Base-by-base conservation (phyloP, 352 stramenopile genomes). In the Plasmopara halstedii region DNA sequence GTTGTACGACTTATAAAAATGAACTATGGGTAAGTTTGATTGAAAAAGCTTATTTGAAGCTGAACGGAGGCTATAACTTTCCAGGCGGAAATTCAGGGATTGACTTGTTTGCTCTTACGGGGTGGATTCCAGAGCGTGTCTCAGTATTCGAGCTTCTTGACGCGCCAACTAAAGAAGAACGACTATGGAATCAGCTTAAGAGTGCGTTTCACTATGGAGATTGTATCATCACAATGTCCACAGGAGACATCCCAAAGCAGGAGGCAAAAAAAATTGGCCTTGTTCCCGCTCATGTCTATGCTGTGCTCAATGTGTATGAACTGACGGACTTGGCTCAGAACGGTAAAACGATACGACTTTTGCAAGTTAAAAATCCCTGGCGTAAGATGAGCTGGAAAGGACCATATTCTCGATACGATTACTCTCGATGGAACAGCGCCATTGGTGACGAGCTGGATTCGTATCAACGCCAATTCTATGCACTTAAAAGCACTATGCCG, bases 11-110 rank as follows among this genome's bases (percentile, higher is more conserved):
- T 15, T 64, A 46, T 32, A 68, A 83, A 59, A 91, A 91, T 52
- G 83, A 94, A 32, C 60, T 93, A 8, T 93, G 78, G 78, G 95
- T 98, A n/a, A 91, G 80, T 50, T 78, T 99, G 11, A 95, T 99
- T 23, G 96, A 99, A 75, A 99, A 99, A 56, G 96, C 96, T 2
- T 99, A 98, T 52, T 73, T 99, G 54, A 99, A 99, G 62, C 72
- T 99, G 5, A 95, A 93, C 46, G 96, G 96, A 27, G 94, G 95
- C 1, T 99, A 99, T 56, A 82, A 98, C 55, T 99, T 98, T 70
- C 91, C 95, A 25, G 96, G 96, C 14, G 95, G 87, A 20, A 98
- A 98, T 65, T 97, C 82, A 43, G 92, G 94, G 15, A 96, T 98
- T 35, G 96, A 99, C 70, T 65, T 99, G 17, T 98, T 98, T 70